Base-by-base conservation (phyloP, 73 alveolate species). In the Stentor roeselii region DNA sequence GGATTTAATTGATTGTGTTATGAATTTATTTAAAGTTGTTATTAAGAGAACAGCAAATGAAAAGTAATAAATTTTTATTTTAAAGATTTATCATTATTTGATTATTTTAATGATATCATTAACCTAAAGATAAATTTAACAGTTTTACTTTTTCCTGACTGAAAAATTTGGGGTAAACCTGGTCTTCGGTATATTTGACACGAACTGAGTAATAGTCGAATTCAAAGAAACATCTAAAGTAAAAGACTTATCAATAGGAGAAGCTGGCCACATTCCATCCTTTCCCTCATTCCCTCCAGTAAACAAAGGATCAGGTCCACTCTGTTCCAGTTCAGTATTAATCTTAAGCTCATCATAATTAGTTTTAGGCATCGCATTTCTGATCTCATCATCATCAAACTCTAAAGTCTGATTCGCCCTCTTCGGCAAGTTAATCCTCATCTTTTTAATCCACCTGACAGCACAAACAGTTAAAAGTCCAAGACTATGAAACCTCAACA, bases 401-500 rank as follows among this genome's bases (percentile, higher is more conserved):
- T 67, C 37, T 32, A 67, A 27, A 34, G 80, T 67, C 34, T 67
- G 41, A 2, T 67, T 67, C 34, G 37, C 37, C 34, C 80, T n/a
- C 21, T 50, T 50, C 21, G 67, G 67, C 37, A 67, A 67, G n/a
- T 67, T 67, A 67, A 67, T 67, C 37, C 80, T 67, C 41, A 67
- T 21, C 37, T 34, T 67, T 67, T 32, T 67, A 21, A 67, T 32
- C 80, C 80, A 67, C 37, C 80, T 67, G 11, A 67, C 80, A 21
- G 80, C 80, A 67, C n/a, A 21, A 21, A 67, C 80, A 67, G 34
- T 27, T 11, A 67, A 14, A 14, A 67, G 41, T 21, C 80, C 80
- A n/a, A 67, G 11, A 40, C 80, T 67, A n/a, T 67, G 80, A 67
- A 67, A 67, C 42, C 80, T 67, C 2, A 67, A 67, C 21, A 67